These are phyloP conservation scores for Trichoderma lentiforme DNA, from an alignment of 2,329 filamentous ascomycete genomes.

Conservation along the genomic window DNA sequence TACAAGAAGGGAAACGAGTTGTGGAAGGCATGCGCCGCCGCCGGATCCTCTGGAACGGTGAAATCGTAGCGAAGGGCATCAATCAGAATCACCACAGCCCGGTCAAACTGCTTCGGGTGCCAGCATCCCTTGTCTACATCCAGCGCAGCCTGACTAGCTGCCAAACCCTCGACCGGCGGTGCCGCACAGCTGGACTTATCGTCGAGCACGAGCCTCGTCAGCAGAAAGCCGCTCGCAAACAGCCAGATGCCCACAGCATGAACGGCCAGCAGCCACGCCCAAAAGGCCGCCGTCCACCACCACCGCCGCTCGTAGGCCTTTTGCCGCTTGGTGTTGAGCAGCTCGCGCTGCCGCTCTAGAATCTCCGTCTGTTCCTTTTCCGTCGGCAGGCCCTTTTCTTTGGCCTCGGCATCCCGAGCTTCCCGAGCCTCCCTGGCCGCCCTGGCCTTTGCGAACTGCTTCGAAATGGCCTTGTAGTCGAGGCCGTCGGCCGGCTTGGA, in stretches of 20 bases:
- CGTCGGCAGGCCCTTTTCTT: constrained; percentile 29
- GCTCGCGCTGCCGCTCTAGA: constrained; percentile 44
- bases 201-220: constrained; percentile 78
- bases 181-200: constrained; percentile 67
- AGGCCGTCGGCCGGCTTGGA: constrained; percentile 29
- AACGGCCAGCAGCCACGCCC: constrained; percentile 66
- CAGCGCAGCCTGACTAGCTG: constrained; percentile 38
- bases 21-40: constrained; percentile 59
- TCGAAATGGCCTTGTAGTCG: constrained; percentile 53
- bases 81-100: constrained; percentile 84
- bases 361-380: constrained; percentile 35
- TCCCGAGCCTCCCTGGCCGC: constrained; percentile 41
- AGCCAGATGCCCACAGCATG: constrained; percentile 82
- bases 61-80: constrained; percentile 97
- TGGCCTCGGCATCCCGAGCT: constrained; percentile 35
- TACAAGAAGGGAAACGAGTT: constrained; percentile 85
- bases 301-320: constrained; percentile 50
- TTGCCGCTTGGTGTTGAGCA: constrained; percentile 48
- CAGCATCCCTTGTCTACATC: constrained; percentile 72
- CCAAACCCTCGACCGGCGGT: constrained; percentile 63
- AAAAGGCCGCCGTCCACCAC: constrained; percentile 63
- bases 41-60: constrained; percentile 66
- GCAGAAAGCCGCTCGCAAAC: constrained; percentile 91
- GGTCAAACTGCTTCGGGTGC: constrained; percentile 92
- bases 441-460: constrained; percentile 53